phyloP scores from a whole-genome alignment of 176 grass and related monocot species.

The Dactylis glomerata region DNA sequence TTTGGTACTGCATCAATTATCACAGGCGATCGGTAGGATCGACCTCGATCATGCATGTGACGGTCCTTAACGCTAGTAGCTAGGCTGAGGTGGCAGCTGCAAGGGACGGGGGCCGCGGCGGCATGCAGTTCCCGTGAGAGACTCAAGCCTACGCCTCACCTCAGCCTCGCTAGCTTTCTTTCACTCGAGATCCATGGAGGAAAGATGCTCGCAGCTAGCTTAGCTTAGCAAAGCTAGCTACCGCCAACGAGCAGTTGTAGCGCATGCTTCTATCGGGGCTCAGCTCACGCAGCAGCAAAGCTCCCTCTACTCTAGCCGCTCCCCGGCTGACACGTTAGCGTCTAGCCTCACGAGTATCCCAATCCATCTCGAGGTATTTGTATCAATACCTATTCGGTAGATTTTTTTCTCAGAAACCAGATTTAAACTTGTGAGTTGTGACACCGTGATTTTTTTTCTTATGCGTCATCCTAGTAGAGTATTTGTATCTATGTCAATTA shows the following conservation, averaged over 20 bases:
- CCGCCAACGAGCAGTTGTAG: not conserved
- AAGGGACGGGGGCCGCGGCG: constrained; percentile 22
- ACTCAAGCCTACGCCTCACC: constrained; percentile 7
- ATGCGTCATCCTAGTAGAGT: too few relatives aligned
- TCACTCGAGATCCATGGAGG: not conserved
- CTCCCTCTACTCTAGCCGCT: not conserved
- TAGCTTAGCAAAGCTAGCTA: not conserved
- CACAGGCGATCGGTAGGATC: not conserved
- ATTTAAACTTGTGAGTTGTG: not conserved
- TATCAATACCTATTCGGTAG: not conserved
- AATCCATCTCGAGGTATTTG: not conserved
- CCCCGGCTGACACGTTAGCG: not conserved
- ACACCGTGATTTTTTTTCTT: too few relatives aligned
- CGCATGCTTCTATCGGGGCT: not conserved
- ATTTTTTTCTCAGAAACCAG: not conserved
- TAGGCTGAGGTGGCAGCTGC: constrained; percentile 12
- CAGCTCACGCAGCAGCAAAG: constrained; percentile 2
- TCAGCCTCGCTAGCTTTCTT: not conserved
- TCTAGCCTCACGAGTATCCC: not conserved
- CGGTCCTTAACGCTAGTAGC: not conserved
- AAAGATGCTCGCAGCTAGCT: not conserved
- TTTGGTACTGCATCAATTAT: constrained; percentile 2
- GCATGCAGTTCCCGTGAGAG: constrained; percentile 39
- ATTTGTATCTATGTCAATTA: too few relatives aligned
- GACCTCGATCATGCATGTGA: constrained; percentile 4